Percentiles rank a stretch among this genome's conserved stretches.
phyloP scores from a whole-genome alignment of 192 early-diverging fungal species.

The Umbelopsis isabellina region DNA sequence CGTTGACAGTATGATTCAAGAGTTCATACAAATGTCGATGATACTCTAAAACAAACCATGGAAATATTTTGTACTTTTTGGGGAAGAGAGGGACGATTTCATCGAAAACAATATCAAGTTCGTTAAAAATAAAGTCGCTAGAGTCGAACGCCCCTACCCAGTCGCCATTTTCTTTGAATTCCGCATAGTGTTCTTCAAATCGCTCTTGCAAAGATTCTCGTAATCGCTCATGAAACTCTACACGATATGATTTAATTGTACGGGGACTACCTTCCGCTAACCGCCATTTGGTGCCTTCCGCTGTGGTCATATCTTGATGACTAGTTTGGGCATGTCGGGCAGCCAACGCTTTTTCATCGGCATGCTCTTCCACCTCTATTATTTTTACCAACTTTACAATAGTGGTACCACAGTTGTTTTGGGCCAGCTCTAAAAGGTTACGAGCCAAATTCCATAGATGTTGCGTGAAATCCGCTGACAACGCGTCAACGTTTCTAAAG shows the following conservation, averaged over 20 bases:
- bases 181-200: conserved; percentile 67
- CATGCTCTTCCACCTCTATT: conserved; percentile 90
- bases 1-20: conserved; percentile 71
- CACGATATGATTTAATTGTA: conserved; percentile 71
- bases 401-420: conserved; percentile 64
- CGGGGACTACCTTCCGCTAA: conserved; percentile 49
- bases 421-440: conserved; percentile 79
- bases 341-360: conserved; percentile 74
- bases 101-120: conserved; percentile 87
- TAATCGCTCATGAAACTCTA: conserved; percentile 79
- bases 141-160: conserved; percentile 62
- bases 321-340: conserved; percentile 50
- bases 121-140: conserved; percentile 85
- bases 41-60: conserved; percentile 93
- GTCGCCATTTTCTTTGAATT: conserved; percentile 61
- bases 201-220: conserved; percentile 68
- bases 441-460: conserved; percentile 88
- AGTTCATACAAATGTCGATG: conserved; percentile 89
- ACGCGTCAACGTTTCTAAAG: conserved; percentile 81
- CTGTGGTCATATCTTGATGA: conserved; percentile 49
- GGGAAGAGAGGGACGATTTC: conserved; percentile 89
- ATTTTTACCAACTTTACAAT: conserved; percentile 94
- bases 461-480: conserved; percentile 81
- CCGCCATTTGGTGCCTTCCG: conserved; percentile 48
- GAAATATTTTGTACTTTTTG: conserved; percentile 92